Percentiles rank a stretch among this genome's conserved stretches.
These are phyloP conservation scores for Penicillium pancosmium DNA, from an alignment of 495 filamentous ascomycete species.

Conservation along the genomic window DNA sequence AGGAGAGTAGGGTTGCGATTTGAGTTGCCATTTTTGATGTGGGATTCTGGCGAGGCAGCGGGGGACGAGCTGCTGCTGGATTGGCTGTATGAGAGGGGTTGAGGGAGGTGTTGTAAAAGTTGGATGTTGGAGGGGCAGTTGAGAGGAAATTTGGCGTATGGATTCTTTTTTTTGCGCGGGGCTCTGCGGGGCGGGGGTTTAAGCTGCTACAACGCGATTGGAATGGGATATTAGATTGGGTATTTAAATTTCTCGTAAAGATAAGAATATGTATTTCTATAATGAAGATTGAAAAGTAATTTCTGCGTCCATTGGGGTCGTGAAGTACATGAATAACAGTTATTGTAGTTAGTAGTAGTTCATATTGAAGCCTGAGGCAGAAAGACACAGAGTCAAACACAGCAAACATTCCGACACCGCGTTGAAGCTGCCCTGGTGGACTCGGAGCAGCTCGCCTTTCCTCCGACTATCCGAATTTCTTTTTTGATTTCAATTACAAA, in stretches of 20 bases:
- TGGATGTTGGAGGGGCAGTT: background rate
- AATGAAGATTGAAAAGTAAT: too few relatives aligned
- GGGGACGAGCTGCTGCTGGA: too few relatives aligned
- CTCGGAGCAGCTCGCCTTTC: background rate
- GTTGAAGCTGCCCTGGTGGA: background rate
- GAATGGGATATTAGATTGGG: background rate
- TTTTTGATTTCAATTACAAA: background rate
- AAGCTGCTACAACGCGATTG: background rate
- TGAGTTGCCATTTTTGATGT: constrained; percentile 41
- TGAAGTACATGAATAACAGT: too few relatives aligned
- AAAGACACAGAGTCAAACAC: too few relatives aligned
- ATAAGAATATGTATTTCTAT: too few relatives aligned
- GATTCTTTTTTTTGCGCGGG: constrained; percentile 5
- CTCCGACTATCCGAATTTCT: background rate
- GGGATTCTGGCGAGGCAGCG: background rate
- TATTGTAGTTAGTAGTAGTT: too few relatives aligned
- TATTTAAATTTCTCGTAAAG: too few relatives aligned
- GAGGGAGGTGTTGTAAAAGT: background rate
- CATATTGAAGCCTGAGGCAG: too few relatives aligned
- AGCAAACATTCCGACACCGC: too few relatives aligned
- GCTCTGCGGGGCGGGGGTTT: constrained; percentile 1
- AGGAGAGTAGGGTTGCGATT: constrained; percentile 34
- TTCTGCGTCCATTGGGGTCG: too few relatives aligned
- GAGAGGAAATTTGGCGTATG: background rate
- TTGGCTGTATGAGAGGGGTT: background rate